These are phyloP conservation scores for Vaccinium macrocarpon DNA, from an alignment of 148 eudicot genomes.

Conservation along the genomic window DNA sequence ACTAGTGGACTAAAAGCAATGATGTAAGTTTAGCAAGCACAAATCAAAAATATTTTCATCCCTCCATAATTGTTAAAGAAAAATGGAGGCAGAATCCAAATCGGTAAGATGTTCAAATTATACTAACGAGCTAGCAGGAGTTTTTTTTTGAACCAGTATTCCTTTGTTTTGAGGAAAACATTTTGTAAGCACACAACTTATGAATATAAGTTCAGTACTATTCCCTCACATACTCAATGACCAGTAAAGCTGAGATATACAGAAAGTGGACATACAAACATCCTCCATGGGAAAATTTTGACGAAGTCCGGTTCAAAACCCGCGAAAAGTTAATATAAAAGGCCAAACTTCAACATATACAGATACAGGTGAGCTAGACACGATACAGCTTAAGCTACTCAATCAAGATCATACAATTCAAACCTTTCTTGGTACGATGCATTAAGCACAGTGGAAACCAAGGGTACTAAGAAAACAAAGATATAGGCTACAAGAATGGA, in stretches of 20 bases:
- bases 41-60: neutral
- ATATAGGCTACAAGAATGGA: neutral
- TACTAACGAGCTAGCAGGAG: neutral
- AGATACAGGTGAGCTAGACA: neutral
- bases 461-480: neutral
- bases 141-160: neutral
- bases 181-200: neutral
- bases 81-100: neutral
- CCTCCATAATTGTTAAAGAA: neutral
- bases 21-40: neutral
- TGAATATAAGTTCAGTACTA: neutral
- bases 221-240: neutral
- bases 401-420: constrained; percentile 2
- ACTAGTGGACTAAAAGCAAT: neutral
- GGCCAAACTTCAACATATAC: neutral
- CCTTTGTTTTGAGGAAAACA: neutral
- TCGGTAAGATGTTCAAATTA: neutral
- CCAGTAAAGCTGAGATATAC: neutral
- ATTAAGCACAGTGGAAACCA: neutral
- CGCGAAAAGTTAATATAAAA: neutral
- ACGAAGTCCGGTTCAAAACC: constrained; percentile 7
- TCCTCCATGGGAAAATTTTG: neutral
- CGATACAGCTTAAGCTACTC: neutral
- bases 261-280: neutral
- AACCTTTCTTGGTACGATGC: neutral